Base-by-base conservation (phyloP, 306 rosid species). In the Psophocarpus tetragonolobus region DNA sequence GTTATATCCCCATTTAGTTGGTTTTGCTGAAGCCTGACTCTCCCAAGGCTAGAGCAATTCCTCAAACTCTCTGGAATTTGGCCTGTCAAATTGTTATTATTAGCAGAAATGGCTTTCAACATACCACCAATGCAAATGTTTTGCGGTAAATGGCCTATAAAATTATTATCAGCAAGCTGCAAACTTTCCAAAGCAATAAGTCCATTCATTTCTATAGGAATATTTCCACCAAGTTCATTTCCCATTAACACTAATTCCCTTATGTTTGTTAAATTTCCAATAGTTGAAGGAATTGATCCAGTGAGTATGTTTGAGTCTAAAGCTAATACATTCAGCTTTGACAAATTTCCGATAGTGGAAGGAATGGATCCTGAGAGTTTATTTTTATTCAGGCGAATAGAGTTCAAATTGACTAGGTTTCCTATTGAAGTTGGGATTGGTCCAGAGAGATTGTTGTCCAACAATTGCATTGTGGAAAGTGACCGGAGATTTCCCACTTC, bases 1-100 rank as follows among this genome's bases (percentile, higher is more conserved):
- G 76, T 20, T 51, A 87, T 66, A 45, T 87, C 39, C 45, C 81
- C 87, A 35, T 18, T n/a, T 0, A 84, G 1, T 1, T 80, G 85
- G 71, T 84, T 87, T 14, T 26, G 30, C 0, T 72, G 79, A n/a
- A 84, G 63, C 51, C 83, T 53, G 10, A 82, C n/a, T 76, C 87
- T 79, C 1, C 0, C 0, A 32, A 74, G 51, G 18, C 45, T 48
- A 4, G 2, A 17, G 24, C 56, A 48, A 48, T 48, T 48, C 24
- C 6, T 48, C 24, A 48, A 48, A 48, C 61, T 53, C 30, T 8
- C 27, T 10, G 61, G 61, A 20, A 53, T 21, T 1, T 1, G 44
- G 20, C 57, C 33, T 6, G 7, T 32, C n/a, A 32, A 12, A 0
- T 15, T 15, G 61, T 53, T 53, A 20, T 3, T 21, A 3, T 2